Evolutionary conservation across 2,329 filamentous ascomycete species (phyloP).

Genomic region (Botrytis paeoniae): DNA sequence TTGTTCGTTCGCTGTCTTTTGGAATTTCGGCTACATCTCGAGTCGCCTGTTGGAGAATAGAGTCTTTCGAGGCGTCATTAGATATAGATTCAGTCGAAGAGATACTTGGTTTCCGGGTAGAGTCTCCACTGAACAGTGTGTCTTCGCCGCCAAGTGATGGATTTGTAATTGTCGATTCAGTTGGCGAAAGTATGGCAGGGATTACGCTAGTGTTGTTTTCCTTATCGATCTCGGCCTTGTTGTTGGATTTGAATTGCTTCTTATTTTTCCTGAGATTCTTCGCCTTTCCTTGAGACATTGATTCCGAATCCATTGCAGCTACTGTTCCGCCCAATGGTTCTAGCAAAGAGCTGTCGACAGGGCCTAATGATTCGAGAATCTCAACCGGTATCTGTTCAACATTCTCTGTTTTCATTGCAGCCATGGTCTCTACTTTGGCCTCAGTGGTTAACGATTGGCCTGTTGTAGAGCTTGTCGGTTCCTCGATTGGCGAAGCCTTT

Average conservation of each 20-base stretch:
- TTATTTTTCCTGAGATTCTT: slow-evolving; percentile 15
- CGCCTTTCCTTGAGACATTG: neutral
- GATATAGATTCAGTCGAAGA: neutral
- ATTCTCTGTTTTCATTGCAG: neutral
- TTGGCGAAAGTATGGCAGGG: neutral
- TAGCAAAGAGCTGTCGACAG: neutral
- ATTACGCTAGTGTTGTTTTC: neutral
- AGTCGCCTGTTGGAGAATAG: neutral
- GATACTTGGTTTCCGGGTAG: slow-evolving; percentile 23
- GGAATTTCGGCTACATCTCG: neutral
- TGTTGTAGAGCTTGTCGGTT: neutral
- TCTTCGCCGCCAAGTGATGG: slow-evolving; percentile 12
- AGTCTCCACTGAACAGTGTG: slow-evolving; percentile 20
- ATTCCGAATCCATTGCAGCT: neutral
- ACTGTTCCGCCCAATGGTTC: neutral
- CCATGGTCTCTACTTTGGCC: neutral
- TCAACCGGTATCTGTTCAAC: neutral
- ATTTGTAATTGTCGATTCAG: neutral
- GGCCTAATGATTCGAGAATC: neutral
- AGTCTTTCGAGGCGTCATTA: neutral
- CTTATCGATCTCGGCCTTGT: neutral
- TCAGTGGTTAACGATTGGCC: neutral
- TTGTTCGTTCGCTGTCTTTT: neutral
- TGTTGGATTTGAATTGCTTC: slow-evolving; percentile 14
- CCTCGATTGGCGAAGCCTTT: too few species aligned